phyloP scores from a whole-genome alignment of 2,329 filamentous ascomycete genomes.

The Emergomyces africanus region DNA sequence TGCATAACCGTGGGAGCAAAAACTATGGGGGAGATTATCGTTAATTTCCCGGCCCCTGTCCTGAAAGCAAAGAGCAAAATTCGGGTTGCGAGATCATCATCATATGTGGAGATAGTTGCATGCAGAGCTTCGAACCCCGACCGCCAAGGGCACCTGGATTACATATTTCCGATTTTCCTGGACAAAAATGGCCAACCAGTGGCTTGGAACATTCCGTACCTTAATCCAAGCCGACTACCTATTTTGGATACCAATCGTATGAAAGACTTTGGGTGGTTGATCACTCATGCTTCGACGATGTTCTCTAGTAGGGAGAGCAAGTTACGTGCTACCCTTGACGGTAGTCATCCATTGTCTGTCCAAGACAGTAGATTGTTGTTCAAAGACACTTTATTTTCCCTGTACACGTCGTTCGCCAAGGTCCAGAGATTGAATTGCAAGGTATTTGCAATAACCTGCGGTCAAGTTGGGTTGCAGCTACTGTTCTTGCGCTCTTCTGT shows the following conservation, averaged over 20 bases:
- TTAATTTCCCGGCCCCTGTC: slow-evolving; percentile 17
- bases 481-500: slow-evolving; percentile 17
- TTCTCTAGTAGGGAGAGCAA: slow-evolving; percentile 12
- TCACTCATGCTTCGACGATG: slow-evolving; percentile 10
- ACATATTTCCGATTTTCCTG: slow-evolving; percentile 9
- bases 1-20: slow-evolving; percentile 5
- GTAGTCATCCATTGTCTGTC: slow-evolving; percentile 1
- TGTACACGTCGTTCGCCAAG: slow-evolving; percentile 15
- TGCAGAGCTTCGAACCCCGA: neutral
- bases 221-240: slow-evolving; percentile 15
- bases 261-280: slow-evolving; percentile 12
- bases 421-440: slow-evolving; percentile 5
- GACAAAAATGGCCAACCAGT: slow-evolving; percentile 6
- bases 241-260: slow-evolving; percentile 9
- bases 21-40: neutral
- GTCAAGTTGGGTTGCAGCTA: slow-evolving; percentile 10
- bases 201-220: slow-evolving; percentile 14
- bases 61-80: slow-evolving; percentile 11
- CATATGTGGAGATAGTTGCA: slow-evolving; percentile 20
- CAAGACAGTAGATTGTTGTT: slow-evolving; percentile 11
- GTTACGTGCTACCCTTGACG: slow-evolving; percentile 3
- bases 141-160: slow-evolving; percentile 8
- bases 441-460: slow-evolving; percentile 11
- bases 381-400: slow-evolving; percentile 18
- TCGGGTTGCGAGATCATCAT: slow-evolving; percentile 19